Percentiles rank a stretch among this genome's conserved stretches.
Conservation (phyloP, 1,139 yeast species). For the Pichia sp. region DNA sequence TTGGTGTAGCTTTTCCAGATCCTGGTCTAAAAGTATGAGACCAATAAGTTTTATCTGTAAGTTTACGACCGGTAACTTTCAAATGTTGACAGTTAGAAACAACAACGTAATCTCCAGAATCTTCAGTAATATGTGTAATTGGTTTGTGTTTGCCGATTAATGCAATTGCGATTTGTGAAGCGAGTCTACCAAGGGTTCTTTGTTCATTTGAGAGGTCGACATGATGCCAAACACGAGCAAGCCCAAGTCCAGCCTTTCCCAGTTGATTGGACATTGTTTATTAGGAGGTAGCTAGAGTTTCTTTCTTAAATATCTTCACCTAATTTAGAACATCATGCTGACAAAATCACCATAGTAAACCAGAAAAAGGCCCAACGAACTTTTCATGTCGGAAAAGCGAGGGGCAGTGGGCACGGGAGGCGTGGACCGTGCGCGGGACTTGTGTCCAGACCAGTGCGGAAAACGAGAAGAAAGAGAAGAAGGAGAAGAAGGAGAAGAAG, state of each 20-base stretch:
- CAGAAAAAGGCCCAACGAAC: no score
- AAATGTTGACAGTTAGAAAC: conserved; percentile 86
- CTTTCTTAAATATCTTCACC: no score
- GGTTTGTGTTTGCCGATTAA: conserved; percentile 97
- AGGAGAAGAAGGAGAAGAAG: no score
- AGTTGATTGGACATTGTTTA: conserved; percentile 48
- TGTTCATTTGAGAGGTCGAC: conserved; percentile 81
- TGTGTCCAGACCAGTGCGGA: no score
- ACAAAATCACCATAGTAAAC: no score
- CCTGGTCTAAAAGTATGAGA: conserved; percentile 91
- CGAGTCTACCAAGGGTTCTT: conserved; percentile 88
- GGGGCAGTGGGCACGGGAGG: no score
- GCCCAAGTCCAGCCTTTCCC: conserved; percentile 39
- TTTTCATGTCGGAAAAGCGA: no score
- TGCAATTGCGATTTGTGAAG: conserved; percentile 79
- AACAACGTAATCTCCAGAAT: conserved; percentile 94
- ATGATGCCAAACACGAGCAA: conserved; percentile 92
- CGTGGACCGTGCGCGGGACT: no score
- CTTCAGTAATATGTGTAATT: conserved; percentile 56
- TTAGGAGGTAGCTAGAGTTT: background rate
- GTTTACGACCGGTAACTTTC: conserved; percentile 76
- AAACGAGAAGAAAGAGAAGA: no score
- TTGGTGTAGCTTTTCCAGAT: conserved; percentile 71
- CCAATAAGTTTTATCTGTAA: conserved; percentile 83
- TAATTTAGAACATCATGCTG: no score